A percentile compares a stretch with the other conserved stretches of the same genome.
phyloP scores from a whole-genome alignment of 768 basidiomycete species.

The Xerocomellus amylosporus region DNA sequence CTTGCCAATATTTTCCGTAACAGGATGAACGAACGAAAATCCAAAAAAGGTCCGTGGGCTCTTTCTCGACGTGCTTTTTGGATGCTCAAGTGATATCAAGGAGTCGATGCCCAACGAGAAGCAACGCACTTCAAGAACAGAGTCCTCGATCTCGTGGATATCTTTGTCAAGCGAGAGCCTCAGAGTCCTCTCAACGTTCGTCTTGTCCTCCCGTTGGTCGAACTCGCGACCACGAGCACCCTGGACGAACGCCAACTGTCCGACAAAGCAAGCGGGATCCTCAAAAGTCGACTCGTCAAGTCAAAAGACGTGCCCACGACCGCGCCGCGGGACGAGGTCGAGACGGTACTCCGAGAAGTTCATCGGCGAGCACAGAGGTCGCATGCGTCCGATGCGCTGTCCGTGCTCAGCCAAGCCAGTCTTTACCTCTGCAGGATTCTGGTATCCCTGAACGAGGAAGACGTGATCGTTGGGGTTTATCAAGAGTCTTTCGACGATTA shows the following conservation, averaged over 20 bases:
- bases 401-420: constrained; percentile 64
- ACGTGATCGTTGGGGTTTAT: constrained; percentile 53
- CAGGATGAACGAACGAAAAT: constrained; percentile 56
- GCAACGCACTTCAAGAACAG: constrained; percentile 96
- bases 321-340: constrained; percentile 31
- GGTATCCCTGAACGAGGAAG: constrained; percentile 36
- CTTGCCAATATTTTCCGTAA: constrained; percentile 83
- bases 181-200: constrained; percentile 66
- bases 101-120: constrained; percentile 72
- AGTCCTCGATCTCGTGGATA: constrained; percentile 91
- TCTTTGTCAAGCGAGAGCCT: constrained; percentile 73
- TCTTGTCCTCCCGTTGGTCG: constrained; percentile 73
- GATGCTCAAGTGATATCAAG: constrained; percentile 31
- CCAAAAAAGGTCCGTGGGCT: constrained; percentile 56
- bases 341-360: constrained; percentile 54
- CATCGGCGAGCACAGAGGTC: constrained; percentile 72
- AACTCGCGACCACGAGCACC: constrained; percentile 63
- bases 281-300: constrained; percentile 71
- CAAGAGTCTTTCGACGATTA: constrained; percentile 70
- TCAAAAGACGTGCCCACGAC: constrained; percentile 59
- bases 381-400: constrained; percentile 58
- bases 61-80: not conserved
- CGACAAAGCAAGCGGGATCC: constrained; percentile 80
- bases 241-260: constrained; percentile 84
- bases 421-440: constrained; percentile 64